A percentile compares a stretch with the other conserved stretches of the same genome.
phyloP scores from a whole-genome alignment of 331 rosid species.

The Pyrus hybrid region DNA sequence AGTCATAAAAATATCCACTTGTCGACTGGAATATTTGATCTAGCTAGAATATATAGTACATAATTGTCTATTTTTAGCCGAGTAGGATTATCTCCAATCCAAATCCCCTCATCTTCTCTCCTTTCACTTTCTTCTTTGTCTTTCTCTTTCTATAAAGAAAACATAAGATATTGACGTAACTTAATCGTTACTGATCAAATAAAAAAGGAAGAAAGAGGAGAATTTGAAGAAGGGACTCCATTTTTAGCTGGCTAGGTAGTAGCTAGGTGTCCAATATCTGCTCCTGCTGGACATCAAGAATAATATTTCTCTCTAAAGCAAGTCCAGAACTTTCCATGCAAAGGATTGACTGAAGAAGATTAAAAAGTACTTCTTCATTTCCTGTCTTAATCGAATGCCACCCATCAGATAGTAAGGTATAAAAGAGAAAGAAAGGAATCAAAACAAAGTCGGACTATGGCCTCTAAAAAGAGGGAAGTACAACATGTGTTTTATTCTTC shows the following conservation, averaged over 20 bases:
- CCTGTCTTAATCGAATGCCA: neutral
- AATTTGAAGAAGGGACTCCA: too few relatives aligned
- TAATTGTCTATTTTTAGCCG: neutral
- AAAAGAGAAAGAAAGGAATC: neutral
- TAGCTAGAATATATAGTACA: neutral
- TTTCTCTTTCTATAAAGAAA: too few relatives aligned
- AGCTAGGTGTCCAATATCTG: neutral
- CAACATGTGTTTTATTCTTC: neutral
- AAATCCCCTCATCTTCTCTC: too few relatives aligned
- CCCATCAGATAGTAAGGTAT: neutral
- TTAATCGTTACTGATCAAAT: too few relatives aligned
- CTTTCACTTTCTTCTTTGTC: too few relatives aligned
- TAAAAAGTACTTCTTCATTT: neutral
- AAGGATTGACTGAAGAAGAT: too few relatives aligned
- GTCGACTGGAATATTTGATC: neutral
- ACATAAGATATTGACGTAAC: too few relatives aligned
- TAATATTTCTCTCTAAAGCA: neutral
- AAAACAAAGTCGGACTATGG: constrained; percentile 9
- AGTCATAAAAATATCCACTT: neutral
- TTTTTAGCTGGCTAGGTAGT: too few relatives aligned
- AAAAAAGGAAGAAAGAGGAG: too few relatives aligned
- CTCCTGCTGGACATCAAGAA: neutral
- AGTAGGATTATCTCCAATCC: too few relatives aligned
- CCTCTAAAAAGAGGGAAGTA: neutral
- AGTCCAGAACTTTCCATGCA: neutral